A percentile compares a stretch with the other conserved stretches of the same genome.
Evolutionary conservation across 805 yeast species (phyloP).

Genomic region (Citeromyces matritensis): DNA sequence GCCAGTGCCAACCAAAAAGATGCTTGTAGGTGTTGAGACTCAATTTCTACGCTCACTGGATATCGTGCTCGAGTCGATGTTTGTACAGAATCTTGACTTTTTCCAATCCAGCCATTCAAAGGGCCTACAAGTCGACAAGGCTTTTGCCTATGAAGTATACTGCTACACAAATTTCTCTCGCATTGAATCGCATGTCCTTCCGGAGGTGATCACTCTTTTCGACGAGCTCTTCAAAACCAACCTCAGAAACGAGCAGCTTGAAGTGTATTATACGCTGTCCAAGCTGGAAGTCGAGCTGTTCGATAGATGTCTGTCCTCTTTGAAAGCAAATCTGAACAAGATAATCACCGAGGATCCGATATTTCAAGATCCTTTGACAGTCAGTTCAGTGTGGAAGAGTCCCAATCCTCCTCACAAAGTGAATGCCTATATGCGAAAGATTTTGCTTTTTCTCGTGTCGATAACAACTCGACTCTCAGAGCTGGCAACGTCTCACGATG

Average conservation of each 20-base stretch:
- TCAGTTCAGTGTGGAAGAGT: slow-evolving; percentile 18
- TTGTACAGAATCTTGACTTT: slow-evolving; percentile 24
- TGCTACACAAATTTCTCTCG: slow-evolving; percentile 40
- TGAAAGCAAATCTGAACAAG: slow-evolving; percentile 23
- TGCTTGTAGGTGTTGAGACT: slow-evolving; percentile 13
- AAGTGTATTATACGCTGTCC: slow-evolving; percentile 26
- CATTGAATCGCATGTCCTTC: slow-evolving; percentile 28
- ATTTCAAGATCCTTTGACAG: slow-evolving; percentile 11
- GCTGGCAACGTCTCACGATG: not conserved
- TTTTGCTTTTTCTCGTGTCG: slow-evolving; percentile 28
- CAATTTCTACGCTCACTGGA: slow-evolving; percentile 19
- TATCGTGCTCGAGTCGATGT: slow-evolving; percentile 22
- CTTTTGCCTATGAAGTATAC: slow-evolving; percentile 20
- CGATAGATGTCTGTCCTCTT: slow-evolving; percentile 32
- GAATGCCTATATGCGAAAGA: slow-evolving; percentile 31
- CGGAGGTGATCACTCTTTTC: slow-evolving; percentile 29
- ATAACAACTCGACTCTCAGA: slow-evolving; percentile 9
- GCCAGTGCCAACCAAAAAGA: slow-evolving; percentile 7
- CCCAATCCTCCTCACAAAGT: slow-evolving; percentile 20
- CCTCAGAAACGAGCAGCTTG: slow-evolving; percentile 22
- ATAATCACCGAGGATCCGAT: slow-evolving; percentile 24
- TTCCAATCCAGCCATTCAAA: slow-evolving; percentile 8
- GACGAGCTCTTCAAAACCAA: slow-evolving; percentile 33
- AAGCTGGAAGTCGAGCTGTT: slow-evolving; percentile 38
- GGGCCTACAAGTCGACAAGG: slow-evolving; percentile 12